Evolutionary conservation across 441 rosid genomes (phyloP).

Genomic region (Melastoma candidum): DNA sequence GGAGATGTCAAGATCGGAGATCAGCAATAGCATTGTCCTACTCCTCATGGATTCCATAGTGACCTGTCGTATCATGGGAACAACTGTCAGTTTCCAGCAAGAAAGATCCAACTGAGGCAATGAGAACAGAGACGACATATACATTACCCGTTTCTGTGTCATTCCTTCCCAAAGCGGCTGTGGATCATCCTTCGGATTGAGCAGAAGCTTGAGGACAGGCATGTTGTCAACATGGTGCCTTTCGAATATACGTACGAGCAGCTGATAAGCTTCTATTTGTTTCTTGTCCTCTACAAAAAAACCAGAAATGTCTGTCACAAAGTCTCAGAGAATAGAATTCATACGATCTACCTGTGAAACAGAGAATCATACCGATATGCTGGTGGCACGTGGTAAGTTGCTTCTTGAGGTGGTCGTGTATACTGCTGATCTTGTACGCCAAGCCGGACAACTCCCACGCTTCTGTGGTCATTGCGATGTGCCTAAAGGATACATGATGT

Average conservation of each 20-base stretch:
- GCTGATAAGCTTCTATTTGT: slow-evolving; percentile 18
- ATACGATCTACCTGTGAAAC: background rate
- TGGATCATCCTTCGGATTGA: slow-evolving; percentile 22
- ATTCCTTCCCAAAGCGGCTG: slow-evolving; percentile 17
- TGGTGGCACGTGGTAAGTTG: slow-evolving; percentile 20
- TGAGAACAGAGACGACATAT: background rate
- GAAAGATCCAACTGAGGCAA: no score
- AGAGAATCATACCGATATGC: slow-evolving; percentile 24
- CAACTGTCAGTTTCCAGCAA: no score
- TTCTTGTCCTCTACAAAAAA: slow-evolving; percentile 25
- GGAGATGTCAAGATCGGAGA: slow-evolving; percentile 26
- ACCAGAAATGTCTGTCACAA: background rate
- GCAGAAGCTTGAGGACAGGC: slow-evolving; percentile 20
- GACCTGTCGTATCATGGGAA: slow-evolving; percentile 8
- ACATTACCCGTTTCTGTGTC: slow-evolving; percentile 16
- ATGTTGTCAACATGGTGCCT: slow-evolving; percentile 21
- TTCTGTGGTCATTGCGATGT: slow-evolving; percentile 22
- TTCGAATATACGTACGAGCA: slow-evolving; percentile 15
- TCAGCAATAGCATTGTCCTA: slow-evolving; percentile 29
- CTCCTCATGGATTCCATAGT: slow-evolving; percentile 11
- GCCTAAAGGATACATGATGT: slow-evolving; percentile 11
- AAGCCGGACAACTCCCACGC: slow-evolving; percentile 28
- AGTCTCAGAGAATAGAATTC: background rate
- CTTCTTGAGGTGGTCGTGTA: slow-evolving; percentile 24
- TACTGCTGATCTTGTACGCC: slow-evolving; percentile 28